These are phyloP conservation scores for Xanthoconium stramineum DNA, from an alignment of 768 basidiomycete genomes.

Conservation along the genomic window DNA sequence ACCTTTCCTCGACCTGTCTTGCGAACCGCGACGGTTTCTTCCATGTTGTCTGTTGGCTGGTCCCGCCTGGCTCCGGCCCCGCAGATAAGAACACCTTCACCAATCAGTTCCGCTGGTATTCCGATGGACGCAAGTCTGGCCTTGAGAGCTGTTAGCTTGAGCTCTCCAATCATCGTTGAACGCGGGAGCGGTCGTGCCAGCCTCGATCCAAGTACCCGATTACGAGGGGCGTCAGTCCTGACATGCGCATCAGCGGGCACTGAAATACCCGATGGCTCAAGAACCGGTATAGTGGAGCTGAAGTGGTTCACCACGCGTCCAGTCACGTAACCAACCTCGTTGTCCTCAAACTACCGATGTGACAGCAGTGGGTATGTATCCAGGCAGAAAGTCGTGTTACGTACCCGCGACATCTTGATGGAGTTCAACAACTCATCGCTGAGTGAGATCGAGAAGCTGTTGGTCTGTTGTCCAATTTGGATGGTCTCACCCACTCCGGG, in stretches of 20 bases:
- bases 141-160: slow-evolving; percentile 89
- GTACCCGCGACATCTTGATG: slow-evolving; percentile 82
- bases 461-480: slow-evolving; percentile 94
- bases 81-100: slow-evolving; percentile 94
- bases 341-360: slow-evolving; percentile 83
- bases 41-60: slow-evolving; percentile 42
- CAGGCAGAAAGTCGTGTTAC: slow-evolving; percentile 26
- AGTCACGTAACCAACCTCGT: slow-evolving; percentile 89
- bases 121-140: slow-evolving; percentile 68
- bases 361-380: not conserved
- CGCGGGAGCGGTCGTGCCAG: slow-evolving; percentile 66
- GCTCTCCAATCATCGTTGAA: slow-evolving; percentile 96
- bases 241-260: slow-evolving; percentile 22
- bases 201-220: slow-evolving; percentile 61
- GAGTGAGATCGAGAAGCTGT: slow-evolving; percentile 90
- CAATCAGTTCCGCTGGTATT: slow-evolving; percentile 91
- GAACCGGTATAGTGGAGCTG: slow-evolving; percentile 83
- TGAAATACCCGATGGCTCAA: slow-evolving; percentile 61
- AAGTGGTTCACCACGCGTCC: slow-evolving; percentile 85
- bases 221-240: slow-evolving; percentile 25
- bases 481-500: slow-evolving; percentile 74
- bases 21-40: slow-evolving; percentile 80
- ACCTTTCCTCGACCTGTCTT: slow-evolving; percentile 85
- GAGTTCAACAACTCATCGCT: slow-evolving; percentile 82
- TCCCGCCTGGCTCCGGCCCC: slow-evolving; percentile 52